A percentile compares a stretch with the other conserved stretches of the same genome.
phyloP scores from a whole-genome alignment of 345 rosid species.

The Gossypium australe region DNA sequence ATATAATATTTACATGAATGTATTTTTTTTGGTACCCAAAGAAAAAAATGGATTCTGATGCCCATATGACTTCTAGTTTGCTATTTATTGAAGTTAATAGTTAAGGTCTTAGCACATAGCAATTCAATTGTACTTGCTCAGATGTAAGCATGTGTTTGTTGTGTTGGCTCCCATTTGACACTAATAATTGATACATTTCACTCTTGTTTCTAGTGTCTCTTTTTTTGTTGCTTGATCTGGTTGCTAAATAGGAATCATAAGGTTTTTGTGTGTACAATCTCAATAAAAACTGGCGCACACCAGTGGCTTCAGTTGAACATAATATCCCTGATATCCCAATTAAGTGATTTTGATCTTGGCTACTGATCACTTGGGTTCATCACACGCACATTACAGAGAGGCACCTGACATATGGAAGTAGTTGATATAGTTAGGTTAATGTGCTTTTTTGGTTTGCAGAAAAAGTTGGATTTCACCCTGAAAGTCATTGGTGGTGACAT shows the following conservation, averaged over 20 bases:
- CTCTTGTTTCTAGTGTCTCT: neutral
- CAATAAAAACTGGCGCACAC: neutral
- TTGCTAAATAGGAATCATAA: neutral
- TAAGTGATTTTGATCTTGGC: neutral
- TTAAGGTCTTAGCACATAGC: neutral
- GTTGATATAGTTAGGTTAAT: neutral
- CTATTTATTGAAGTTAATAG: neutral
- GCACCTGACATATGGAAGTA: neutral
- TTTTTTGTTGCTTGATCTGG: neutral
- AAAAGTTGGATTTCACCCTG: constrained; percentile 84
- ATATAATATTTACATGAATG: neutral
- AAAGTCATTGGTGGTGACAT: constrained; percentile 95
- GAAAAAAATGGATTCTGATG: neutral
- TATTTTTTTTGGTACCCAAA: neutral
- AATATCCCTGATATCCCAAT: neutral
- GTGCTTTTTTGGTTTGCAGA: constrained; percentile 51
- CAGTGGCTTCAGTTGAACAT: neutral
- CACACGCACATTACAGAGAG: neutral
- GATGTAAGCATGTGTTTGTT: neutral
- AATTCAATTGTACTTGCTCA: neutral
- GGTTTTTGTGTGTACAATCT: neutral
- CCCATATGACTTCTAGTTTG: neutral
- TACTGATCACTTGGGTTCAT: neutral
- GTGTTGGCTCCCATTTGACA: neutral
- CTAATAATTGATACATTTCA: neutral